Evolutionary conservation across 148 eudicot genomes (phyloP), one percentile per base, ranked within the genome.

Genomic region (Vaccinium vitisidaea): DNA sequence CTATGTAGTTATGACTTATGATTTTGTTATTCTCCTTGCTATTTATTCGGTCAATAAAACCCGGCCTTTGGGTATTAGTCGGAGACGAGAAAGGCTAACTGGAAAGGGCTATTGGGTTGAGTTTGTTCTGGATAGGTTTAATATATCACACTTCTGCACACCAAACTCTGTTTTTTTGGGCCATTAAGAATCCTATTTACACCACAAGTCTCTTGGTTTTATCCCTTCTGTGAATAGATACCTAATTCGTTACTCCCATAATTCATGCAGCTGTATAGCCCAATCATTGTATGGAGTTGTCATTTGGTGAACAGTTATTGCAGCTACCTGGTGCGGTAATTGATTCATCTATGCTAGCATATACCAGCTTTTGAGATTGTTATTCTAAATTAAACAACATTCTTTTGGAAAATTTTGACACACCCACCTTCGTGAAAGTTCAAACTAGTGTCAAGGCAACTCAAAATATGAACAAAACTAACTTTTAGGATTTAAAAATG

Each of bases 41-140:
- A 55, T 12, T 14, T 21, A 19, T 61, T 23, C 2, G 67, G 67
- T 61, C 6, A 21, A 61, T 61, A 0, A 21, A 8, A 61, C 4
- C 10, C 8, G 67, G 67, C 10, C 25, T 75, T 32, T 81, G 61
- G 61, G 8, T 83, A 56, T 54, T 75, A 32, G n/a, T 75, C 48
- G 78, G 73, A 65, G 75, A 21, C 65, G 59, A 81, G 80, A 52
- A 82, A 52, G 27, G 59, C 46, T 71, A 71, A 6, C 39, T 75
- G 79, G 48, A 30, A 55, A 32, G 36, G 25, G 0, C 70, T 1
- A 63, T 63, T 63, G 13, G 23, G 70, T 23, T 63, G 27, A n/a
- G 70, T 63, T 43, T 43, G 46, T 43, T 43, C 46, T 0, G 46
- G 46, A 43, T 43, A 0, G 46, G 46, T 5, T 43, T 5, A 5